Percentiles rank a stretch among this genome's conserved stretches.
phyloP scores from a whole-genome alignment of 2,329 filamentous ascomycete genomes.

The Cadophora gregata region DNA sequence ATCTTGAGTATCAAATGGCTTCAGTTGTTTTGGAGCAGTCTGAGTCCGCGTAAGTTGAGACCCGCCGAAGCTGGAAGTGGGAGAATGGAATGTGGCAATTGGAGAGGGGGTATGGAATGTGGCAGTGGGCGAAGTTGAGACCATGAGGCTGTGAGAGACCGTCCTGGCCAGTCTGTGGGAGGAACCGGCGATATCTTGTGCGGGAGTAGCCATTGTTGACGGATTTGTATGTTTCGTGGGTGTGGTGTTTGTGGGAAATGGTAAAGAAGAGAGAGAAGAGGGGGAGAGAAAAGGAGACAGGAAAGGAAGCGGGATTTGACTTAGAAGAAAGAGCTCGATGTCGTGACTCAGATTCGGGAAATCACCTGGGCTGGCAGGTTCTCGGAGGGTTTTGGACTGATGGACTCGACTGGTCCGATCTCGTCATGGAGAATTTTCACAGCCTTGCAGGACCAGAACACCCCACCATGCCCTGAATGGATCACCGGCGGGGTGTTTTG shows the following conservation, averaged over 20 bases:
- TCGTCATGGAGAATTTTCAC: slow-evolving; percentile 16
- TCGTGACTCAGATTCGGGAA: slow-evolving; percentile 12
- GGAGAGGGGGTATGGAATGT: slow-evolving; percentile 71
- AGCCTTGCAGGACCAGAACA: background rate
- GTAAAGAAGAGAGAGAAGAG: background rate
- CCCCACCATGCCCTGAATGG: background rate
- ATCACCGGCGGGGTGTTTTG: slow-evolving; percentile 4
- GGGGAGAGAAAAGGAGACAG: background rate
- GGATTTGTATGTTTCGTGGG: background rate
- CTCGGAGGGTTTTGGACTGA: slow-evolving; percentile 9
- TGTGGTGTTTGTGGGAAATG: background rate
- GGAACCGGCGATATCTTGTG: slow-evolving; percentile 55
- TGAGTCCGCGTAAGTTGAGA: slow-evolving; percentile 50
- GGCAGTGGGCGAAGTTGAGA: slow-evolving; percentile 77
- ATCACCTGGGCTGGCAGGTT: background rate
- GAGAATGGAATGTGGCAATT: slow-evolving; percentile 74
- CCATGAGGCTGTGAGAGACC: slow-evolving; percentile 65
- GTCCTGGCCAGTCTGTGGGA: slow-evolving; percentile 45
- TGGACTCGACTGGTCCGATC: background rate
- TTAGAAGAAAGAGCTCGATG: slow-evolving; percentile 11
- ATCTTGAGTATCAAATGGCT: slow-evolving; percentile 94
- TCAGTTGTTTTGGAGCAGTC: slow-evolving; percentile 74
- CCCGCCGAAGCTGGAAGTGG: slow-evolving; percentile 66
- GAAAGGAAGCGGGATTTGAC: slow-evolving; percentile 5
- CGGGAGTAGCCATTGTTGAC: slow-evolving; percentile 42